Evolutionary conservation across 2,329 filamentous ascomycete genomes (phyloP), one percentile per base, ranked within the genome.

Genomic region (Phoma sp.): DNA sequence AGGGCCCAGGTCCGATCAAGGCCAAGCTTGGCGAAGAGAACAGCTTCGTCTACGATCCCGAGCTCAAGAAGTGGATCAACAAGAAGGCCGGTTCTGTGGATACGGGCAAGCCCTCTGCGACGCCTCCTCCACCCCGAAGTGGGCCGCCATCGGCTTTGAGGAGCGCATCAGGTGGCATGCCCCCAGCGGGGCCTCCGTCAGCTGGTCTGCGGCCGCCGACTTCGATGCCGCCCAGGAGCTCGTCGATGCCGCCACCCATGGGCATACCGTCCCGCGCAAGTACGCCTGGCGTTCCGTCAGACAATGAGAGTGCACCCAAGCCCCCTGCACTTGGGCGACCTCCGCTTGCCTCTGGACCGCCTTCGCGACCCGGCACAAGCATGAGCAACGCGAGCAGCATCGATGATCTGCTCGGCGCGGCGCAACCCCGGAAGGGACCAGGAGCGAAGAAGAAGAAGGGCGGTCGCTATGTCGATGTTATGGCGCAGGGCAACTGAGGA

Each of bases 61-160:
- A 97, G n/a, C 84, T 96, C 47, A 96, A 96, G 80, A 92, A 95
- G 73, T 99, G 96, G 96, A 83, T 99, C 73, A 98, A 99, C 80
- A 97, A 97, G 81, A 97, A 96, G 73, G 86, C 86, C 10, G 88
- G 88, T 12, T 80, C 79, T 13, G 84, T 57, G 7, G 88, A 89
- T 8, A 79, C 84, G 3, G 84, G 86, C 60, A 80, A 83, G 27
- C 73, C 81, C 22, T 76, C 80, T 24, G 78, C 80, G 41, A 87
- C 92, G 0, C 90, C 94, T 1, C 93, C 95, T 1, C 93, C 92
- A 4, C 93, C 93, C 0, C 87, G 84, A 64, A 83, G 80, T 79
- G 51, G 81, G 78, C 58, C 81, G 74, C 52, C 72, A 15, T 61
- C 62, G 35, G 56, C 50, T 72, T 82, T 62, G 29, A 53, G 63